Evolutionary conservation across 306 rosid genomes (phyloP).

Genomic region (Comarum palustre): DNA sequence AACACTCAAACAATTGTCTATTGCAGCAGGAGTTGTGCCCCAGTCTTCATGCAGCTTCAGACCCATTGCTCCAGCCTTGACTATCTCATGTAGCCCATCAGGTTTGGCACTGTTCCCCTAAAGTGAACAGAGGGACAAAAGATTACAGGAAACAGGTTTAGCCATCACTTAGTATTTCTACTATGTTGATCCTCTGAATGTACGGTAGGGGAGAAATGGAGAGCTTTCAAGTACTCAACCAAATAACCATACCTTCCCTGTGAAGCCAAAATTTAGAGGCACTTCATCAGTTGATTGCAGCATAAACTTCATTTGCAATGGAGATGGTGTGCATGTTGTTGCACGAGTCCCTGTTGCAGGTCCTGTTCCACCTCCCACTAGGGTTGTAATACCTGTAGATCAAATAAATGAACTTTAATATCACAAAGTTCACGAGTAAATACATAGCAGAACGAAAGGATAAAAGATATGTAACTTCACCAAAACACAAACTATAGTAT

Average conservation of each 20-base stretch:
- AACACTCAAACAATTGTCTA: constrained; percentile 67
- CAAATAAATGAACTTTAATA: neutral
- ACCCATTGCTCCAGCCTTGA: constrained; percentile 95
- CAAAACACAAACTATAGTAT: neutral
- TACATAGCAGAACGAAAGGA: neutral
- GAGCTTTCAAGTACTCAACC: neutral
- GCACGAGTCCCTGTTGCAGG: constrained; percentile 91
- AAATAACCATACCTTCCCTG: constrained; percentile 63
- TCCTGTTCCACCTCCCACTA: constrained; percentile 97
- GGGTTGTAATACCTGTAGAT: constrained; percentile 70
- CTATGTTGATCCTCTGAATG: constrained; percentile 1
- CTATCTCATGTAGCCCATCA: constrained; percentile 61
- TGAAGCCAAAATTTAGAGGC: constrained; percentile 90
- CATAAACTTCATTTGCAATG: constrained; percentile 75
- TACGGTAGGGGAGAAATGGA: neutral
- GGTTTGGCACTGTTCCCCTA: constrained; percentile 82
- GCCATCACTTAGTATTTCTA: neutral
- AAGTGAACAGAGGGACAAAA: constrained; percentile 17
- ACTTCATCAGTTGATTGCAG: constrained; percentile 80
- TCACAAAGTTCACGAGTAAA: neutral
- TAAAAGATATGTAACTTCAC: neutral
- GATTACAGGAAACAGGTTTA: neutral
- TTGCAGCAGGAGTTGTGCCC: constrained; percentile 93
- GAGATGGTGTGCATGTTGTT: constrained; percentile 90
- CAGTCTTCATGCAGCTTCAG: constrained; percentile 96